These are phyloP conservation scores for Blastomyces percursus DNA, from an alignment of 2,329 filamentous ascomycete genomes.

Conservation along the genomic window DNA sequence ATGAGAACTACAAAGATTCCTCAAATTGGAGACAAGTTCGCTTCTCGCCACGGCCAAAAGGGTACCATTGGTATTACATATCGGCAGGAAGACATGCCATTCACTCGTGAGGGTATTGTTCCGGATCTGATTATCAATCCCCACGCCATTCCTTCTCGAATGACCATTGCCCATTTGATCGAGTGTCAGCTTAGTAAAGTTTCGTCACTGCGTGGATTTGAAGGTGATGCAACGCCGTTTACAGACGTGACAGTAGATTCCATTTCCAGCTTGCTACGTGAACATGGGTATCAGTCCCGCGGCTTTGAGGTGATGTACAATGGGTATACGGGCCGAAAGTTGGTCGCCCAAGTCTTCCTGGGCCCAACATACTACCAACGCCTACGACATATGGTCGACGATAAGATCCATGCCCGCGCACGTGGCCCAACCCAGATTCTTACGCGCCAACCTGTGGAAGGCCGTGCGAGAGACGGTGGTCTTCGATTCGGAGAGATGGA, in stretches of 20 bases:
- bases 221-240: slow-evolving; percentile 96
- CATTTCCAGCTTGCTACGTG: slow-evolving; percentile 72
- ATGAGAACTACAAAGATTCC: slow-evolving; percentile 96
- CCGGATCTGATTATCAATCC: slow-evolving; percentile 99
- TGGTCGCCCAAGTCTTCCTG: slow-evolving; percentile 89
- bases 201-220: slow-evolving; percentile 80
- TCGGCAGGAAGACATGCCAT: slow-evolving; percentile 97
- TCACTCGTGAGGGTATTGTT: slow-evolving; percentile 78
- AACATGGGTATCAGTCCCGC: slow-evolving; percentile 90
- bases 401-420: slow-evolving; percentile 99
- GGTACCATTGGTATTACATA: slow-evolving; percentile 99
- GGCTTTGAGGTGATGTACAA: slow-evolving; percentile 99
- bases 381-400: slow-evolving; percentile 97
- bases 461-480: slow-evolving; percentile 94
- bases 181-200: slow-evolving; percentile 98
- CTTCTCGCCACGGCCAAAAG: slow-evolving; percentile 97
- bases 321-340: slow-evolving; percentile 88
- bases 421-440: slow-evolving; percentile 94
- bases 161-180: slow-evolving; percentile 99
- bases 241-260: slow-evolving; percentile 95
- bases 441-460: slow-evolving; percentile 93
- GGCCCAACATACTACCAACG: slow-evolving; percentile 98
- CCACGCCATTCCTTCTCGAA: slow-evolving; percentile 98
- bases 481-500: slow-evolving; percentile 99
- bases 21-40: slow-evolving; percentile 98